A percentile compares a stretch with the other conserved stretches of the same genome.
Evolutionary conservation across 768 basidiomycete genomes (phyloP).

Genomic region (Cubamyces lactineus): DNA sequence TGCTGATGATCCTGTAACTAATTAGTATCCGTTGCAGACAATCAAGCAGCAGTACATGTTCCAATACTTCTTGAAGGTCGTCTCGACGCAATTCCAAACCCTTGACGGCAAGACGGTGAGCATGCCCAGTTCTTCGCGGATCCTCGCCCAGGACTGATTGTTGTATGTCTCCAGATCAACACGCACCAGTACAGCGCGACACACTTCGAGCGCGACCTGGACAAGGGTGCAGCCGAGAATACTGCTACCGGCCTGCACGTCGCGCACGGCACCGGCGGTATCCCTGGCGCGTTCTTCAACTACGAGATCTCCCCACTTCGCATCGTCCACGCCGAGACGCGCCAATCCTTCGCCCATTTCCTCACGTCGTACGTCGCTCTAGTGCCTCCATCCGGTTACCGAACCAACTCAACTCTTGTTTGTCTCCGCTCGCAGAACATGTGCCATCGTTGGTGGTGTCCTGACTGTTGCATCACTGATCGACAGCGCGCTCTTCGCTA

Average conservation of each 20-base stretch:
- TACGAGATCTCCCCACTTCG: slow-evolving; percentile 98
- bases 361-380: slow-evolving; percentile 80
- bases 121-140: not conserved
- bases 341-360: slow-evolving; percentile 98
- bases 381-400: not conserved
- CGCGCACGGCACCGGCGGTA: slow-evolving; percentile 71
- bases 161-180: slow-evolving; percentile 55
- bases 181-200: slow-evolving; percentile 96
- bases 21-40: slow-evolving; percentile 49
- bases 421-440: slow-evolving; percentile 61
- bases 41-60: slow-evolving; percentile 89
- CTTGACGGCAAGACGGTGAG: slow-evolving; percentile 70
- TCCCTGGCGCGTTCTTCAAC: slow-evolving; percentile 91
- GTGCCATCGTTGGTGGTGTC: slow-evolving; percentile 97
- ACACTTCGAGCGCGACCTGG: slow-evolving; percentile 92
- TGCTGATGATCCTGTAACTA: slow-evolving; percentile 2
- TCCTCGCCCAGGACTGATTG: not conserved
- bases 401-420: not conserved
- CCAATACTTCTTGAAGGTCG: slow-evolving; percentile 99
- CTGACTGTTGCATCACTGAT: slow-evolving; percentile 90
- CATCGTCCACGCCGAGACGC: slow-evolving; percentile 86
- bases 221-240: slow-evolving; percentile 60
- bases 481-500: slow-evolving; percentile 86
- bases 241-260: slow-evolving; percentile 68
- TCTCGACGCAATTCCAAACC: slow-evolving; percentile 92